Percentiles rank a stretch among this genome's conserved stretches.
These are phyloP conservation scores for Hortiboletus rubellus DNA, from an alignment of 1,284 basidiomycete genomes.

Conservation along the genomic window DNA sequence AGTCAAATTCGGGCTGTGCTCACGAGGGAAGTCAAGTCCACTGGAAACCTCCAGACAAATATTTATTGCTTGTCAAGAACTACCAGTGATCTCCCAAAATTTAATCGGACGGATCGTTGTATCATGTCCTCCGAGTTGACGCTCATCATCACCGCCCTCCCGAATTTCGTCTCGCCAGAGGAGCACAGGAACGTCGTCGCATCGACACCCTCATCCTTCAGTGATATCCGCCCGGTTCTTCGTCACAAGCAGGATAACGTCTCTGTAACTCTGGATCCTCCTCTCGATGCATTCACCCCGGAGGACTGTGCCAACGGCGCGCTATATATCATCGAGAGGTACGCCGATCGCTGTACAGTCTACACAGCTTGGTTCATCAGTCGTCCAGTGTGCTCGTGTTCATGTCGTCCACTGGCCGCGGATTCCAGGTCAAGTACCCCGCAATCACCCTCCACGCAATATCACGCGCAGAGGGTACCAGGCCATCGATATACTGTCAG, in stretches of 20 bases:
- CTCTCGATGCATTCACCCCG: slow-evolving; percentile 54
- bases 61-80: background rate
- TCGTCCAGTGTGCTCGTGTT: slow-evolving; percentile 69
- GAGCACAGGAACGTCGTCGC: slow-evolving; percentile 66
- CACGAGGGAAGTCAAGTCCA: no score
- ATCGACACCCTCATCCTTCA: slow-evolving; percentile 80
- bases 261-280: slow-evolving; percentile 64
- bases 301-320: slow-evolving; percentile 58
- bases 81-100: background rate
- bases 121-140: slow-evolving; percentile 12
- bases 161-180: slow-evolving; percentile 63
- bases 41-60: background rate
- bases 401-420: slow-evolving; percentile 64
- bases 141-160: slow-evolving; percentile 46
- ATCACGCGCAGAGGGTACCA: slow-evolving; percentile 57
- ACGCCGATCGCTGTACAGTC: slow-evolving; percentile 13
- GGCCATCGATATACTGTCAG: slow-evolving; percentile 86
- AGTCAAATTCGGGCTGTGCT: slow-evolving; percentile 11
- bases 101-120: background rate
- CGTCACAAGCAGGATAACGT: slow-evolving; percentile 72
- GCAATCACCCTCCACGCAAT: slow-evolving; percentile 87
- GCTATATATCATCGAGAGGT: slow-evolving; percentile 85
- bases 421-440: slow-evolving; percentile 82
- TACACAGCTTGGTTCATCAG: slow-evolving; percentile 29
- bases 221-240: slow-evolving; percentile 77